A percentile compares a stretch with the other conserved stretches of the same genome.
phyloP scores from a whole-genome alignment of 805 yeast genomes.

The Ogataea methanolica region DNA sequence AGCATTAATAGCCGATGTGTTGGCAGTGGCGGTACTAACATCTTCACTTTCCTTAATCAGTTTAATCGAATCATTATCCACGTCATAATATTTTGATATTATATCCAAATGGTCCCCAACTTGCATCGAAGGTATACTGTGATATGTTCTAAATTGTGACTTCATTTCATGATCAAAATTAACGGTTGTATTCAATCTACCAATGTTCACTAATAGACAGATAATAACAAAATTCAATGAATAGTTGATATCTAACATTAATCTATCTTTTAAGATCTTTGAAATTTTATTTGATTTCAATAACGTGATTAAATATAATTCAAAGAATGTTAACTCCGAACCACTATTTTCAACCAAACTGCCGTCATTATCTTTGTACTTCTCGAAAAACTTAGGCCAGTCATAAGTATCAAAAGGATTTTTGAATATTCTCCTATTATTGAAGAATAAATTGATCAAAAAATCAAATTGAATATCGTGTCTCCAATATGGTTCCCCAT shows the following conservation, averaged over 20 bases:
- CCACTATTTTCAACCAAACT: slow-evolving; percentile 23
- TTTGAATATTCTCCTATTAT: slow-evolving; percentile 61
- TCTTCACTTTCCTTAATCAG: slow-evolving; percentile 12
- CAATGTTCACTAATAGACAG: slow-evolving; percentile 83
- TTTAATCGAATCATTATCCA: slow-evolving; percentile 13
- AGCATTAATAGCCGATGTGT: neutral
- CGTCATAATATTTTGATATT: slow-evolving; percentile 23
- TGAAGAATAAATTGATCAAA: slow-evolving; percentile 57
- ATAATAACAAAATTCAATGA: slow-evolving; percentile 32
- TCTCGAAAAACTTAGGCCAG: slow-evolving; percentile 31
- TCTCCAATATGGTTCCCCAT: slow-evolving; percentile 91
- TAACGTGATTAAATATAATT: slow-evolving; percentile 74
- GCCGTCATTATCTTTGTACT: slow-evolving; percentile 22
- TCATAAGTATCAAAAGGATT: slow-evolving; percentile 42
- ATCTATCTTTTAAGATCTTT: slow-evolving; percentile 72
- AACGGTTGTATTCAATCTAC: slow-evolving; percentile 91
- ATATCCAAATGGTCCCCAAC: slow-evolving; percentile 45
- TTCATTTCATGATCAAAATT: slow-evolving; percentile 95
- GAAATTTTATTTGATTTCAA: slow-evolving; percentile 83
- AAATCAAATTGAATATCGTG: slow-evolving; percentile 84
- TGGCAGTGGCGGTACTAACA: neutral
- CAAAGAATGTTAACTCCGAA: slow-evolving; percentile 68
- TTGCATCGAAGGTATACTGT: slow-evolving; percentile 88
- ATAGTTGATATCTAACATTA: slow-evolving; percentile 51
- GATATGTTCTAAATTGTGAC: slow-evolving; percentile 87